Conservation (phyloP, 768 basidiomycete genomes). For the Rhodosporidiobolus odoratus region DNA sequence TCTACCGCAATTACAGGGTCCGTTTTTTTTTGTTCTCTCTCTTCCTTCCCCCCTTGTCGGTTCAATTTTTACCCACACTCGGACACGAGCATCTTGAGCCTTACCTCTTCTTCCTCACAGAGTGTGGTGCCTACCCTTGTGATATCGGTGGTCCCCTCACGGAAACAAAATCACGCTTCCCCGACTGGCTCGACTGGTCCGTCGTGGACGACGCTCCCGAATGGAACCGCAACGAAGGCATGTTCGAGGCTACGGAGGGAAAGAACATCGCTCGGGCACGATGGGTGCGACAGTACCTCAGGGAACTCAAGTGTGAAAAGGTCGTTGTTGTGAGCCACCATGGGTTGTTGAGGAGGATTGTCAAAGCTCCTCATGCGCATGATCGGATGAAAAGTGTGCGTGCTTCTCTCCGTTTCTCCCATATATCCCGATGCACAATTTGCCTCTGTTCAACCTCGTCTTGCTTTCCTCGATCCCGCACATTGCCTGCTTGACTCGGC, state of each 20-base stretch:
- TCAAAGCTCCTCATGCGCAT: conserved; percentile 32
- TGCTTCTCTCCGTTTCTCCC: not conserved
- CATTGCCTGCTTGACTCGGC: not conserved
- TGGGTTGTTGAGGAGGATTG: conserved; percentile 22
- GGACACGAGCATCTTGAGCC: too few relatives aligned
- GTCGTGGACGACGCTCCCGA: conserved; percentile 14
- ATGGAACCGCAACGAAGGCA: conserved; percentile 31
- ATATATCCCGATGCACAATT: too few relatives aligned
- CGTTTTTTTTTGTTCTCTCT: not conserved
- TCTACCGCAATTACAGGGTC: conserved; percentile 29
- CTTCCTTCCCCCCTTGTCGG: not conserved
- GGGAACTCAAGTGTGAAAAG: conserved; percentile 2
- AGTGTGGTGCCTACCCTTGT: conserved; percentile 27
- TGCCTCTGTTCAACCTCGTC: not conserved
- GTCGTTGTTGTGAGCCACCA: conserved; percentile 32
- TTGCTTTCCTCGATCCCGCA: not conserved
- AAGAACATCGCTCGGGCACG: conserved; percentile 28
- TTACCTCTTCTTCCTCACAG: not conserved
- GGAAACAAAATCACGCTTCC: conserved; percentile 18
- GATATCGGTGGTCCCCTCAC: conserved; percentile 23
- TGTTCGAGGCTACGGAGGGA: conserved; percentile 19
- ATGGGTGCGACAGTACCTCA: conserved; percentile 28
- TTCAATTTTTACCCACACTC: not conserved
- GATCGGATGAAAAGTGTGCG: conserved; percentile 18
- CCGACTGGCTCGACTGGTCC: conserved; percentile 29